These are phyloP conservation scores for Suhomyces pyralidae DNA, from an alignment of 805 yeast species.

Conservation along the genomic window DNA sequence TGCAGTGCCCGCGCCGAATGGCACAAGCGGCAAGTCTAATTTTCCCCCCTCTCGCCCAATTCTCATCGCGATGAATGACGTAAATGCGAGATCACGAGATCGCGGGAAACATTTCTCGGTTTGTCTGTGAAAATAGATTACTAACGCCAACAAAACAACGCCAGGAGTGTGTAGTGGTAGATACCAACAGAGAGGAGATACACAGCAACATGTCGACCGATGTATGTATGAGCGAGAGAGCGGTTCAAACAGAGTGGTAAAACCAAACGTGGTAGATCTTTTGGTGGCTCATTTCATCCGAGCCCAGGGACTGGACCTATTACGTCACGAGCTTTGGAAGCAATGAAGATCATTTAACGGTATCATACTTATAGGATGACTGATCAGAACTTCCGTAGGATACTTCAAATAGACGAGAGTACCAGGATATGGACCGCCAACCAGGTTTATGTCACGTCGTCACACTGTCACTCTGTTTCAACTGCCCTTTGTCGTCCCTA, in stretches of 20 bases:
- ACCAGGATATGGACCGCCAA: not conserved
- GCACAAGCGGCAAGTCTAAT: not conserved
- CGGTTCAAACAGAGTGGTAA: not conserved
- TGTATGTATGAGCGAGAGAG: conserved; percentile 6
- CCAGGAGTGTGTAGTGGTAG: not conserved
- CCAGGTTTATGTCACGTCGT: not conserved
- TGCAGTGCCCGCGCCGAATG: not conserved
- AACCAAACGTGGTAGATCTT: not conserved
- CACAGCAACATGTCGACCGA: conserved; percentile 9
- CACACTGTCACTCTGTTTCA: not conserved
- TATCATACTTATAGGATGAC: not conserved
- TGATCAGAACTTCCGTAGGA: not conserved
- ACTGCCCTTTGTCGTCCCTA: not conserved
- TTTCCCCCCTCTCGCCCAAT: not conserved
- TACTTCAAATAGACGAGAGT: no score
- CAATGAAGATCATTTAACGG: not conserved
- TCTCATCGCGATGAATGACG: conserved; percentile 1
- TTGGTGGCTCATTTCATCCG: not conserved
- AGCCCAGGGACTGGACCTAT: conserved; percentile 1
- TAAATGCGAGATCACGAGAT: conserved; percentile 3
- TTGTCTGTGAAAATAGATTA: not conserved
- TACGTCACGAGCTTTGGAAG: conserved; percentile 3
- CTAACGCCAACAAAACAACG: not conserved
- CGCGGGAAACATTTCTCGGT: not conserved
- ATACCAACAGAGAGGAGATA: not conserved